Conservation (phyloP, 305 asterid genomes). For the Solanum hybrid region DNA sequence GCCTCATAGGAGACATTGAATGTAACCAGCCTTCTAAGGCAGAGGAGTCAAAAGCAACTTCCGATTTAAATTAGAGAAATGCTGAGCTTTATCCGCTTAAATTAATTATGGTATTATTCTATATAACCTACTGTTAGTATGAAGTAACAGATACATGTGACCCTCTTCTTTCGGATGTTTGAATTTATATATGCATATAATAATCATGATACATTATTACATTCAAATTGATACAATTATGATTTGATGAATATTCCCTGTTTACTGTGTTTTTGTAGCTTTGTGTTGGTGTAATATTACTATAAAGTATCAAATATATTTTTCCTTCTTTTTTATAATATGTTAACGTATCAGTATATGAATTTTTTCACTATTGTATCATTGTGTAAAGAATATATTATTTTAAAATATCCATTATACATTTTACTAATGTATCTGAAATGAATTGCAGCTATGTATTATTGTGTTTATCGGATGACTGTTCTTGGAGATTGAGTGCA, state of each 20-base stretch:
- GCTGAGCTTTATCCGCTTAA: not conserved
- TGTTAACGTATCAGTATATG: not conserved
- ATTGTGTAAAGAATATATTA: not conserved
- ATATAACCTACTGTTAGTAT: too few relatives aligned
- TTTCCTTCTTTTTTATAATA: too few relatives aligned
- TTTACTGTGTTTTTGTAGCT: not conserved
- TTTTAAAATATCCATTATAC: not conserved
- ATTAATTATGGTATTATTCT: too few relatives aligned
- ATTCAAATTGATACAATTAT: not conserved
- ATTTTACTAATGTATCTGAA: too few relatives aligned
- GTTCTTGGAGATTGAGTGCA: too few relatives aligned
- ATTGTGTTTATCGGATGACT: too few relatives aligned
- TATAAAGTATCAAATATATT: not conserved
- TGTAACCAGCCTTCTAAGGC: not conserved
- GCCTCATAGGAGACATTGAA: not conserved
- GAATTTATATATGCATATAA: not conserved
- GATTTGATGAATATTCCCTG: not conserved
- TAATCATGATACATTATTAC: not conserved
- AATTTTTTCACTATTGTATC: not conserved
- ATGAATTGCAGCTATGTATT: too few relatives aligned
- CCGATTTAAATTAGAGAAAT: not conserved
- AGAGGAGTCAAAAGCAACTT: not conserved
- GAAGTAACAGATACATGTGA: not conserved
- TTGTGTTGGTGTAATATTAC: not conserved
- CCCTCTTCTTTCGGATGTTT: not conserved